Base-by-base conservation (phyloP, 306 rosid species). In the Lablab purpureus region DNA sequence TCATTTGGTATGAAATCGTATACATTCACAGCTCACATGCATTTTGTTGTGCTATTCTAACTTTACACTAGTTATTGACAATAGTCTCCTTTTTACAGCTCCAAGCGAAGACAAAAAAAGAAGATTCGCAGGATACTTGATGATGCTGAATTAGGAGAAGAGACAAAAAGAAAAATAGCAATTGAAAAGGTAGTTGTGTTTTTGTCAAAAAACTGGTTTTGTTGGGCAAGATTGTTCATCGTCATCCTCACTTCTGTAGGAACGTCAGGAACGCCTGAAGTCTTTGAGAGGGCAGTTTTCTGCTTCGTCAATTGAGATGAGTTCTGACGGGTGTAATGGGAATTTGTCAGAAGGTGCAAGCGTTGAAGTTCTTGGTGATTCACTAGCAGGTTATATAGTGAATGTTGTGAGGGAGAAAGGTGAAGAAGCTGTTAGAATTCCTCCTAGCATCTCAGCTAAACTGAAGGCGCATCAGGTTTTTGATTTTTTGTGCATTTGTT, bases 71-170 rank as follows among this genome's bases (percentile, higher is more conserved):
- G 55, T 56, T 71, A 51, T 80, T 68, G 27, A 74, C 56, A 40
- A n/a, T 30, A 15, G 59, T 68, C 25, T 75, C 41, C 45, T 4
- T 47, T 78, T 74, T 67, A 6, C 90, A 95, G 99, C 74, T 81
- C 97, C 37, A 95, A 78, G 87, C 87, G 94, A 83, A 92, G 81
- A 83, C 87, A 30, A 59, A 95, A 95, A 79, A 92, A 95, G 89
- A 89, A 84, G 71, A 95, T 95, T 37, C 83, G 99, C 28, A 90
- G 99, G 90, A 95, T 95, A 81, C 96, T 95, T 86, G 98, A 92
- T 84, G 99, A 95, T 83, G 71, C 99, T 67, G 99, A 95, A 84
- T 82, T 95, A 80, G 99, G 99, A 84, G 99, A 95, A 84, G 99
- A 95, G 83, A 95, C 99, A 18, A 90, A 88, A 84, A 90, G 84